phyloP scores from a whole-genome alignment of 352 stramenopile species.

The Phytophthora multivora region DNA sequence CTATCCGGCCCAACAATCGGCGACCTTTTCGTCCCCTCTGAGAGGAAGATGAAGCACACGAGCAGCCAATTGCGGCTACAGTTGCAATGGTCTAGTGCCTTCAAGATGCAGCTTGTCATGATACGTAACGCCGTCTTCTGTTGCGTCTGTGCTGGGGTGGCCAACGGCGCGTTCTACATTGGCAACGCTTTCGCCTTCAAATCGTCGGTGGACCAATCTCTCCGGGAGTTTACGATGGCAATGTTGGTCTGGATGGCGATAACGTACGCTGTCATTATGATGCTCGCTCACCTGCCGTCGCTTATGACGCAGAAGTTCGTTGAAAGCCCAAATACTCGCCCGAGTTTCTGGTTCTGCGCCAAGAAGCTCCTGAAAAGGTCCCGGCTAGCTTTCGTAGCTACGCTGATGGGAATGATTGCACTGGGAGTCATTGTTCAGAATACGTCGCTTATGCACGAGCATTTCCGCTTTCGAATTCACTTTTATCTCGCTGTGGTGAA shows the following conservation, averaged over 20 bases:
- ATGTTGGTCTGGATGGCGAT: slow-evolving; percentile 34
- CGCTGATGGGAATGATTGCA: slow-evolving; percentile 2
- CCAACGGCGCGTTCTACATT: slow-evolving; percentile 36
- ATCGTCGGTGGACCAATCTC: slow-evolving; percentile 31
- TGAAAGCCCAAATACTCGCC: neutral
- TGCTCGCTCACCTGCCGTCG: slow-evolving; percentile 17
- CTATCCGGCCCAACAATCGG: slow-evolving; percentile 8
- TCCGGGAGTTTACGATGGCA: slow-evolving; percentile 31
- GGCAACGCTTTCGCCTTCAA: slow-evolving; percentile 33
- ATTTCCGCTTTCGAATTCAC: slow-evolving; percentile 25
- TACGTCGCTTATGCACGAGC: slow-evolving; percentile 12
- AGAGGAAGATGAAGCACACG: slow-evolving; percentile 13
- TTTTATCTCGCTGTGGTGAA: slow-evolving; percentile 37
- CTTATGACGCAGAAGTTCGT: slow-evolving; percentile 26
- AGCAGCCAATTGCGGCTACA: slow-evolving; percentile 19
- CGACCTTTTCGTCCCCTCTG: neutral
- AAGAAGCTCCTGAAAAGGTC: slow-evolving; percentile 26
- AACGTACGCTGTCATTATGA: slow-evolving; percentile 20
- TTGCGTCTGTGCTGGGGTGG: slow-evolving; percentile 18
- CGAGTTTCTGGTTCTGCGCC: slow-evolving; percentile 19
- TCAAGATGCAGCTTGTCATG: slow-evolving; percentile 17
- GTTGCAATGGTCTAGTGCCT: slow-evolving; percentile 18
- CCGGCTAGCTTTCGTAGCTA: neutral
- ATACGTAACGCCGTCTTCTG: slow-evolving; percentile 27
- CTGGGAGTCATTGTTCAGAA: slow-evolving; percentile 17